phyloP scores from a whole-genome alignment of 176 grass and related monocot genomes.

The Triticum monococcum region DNA sequence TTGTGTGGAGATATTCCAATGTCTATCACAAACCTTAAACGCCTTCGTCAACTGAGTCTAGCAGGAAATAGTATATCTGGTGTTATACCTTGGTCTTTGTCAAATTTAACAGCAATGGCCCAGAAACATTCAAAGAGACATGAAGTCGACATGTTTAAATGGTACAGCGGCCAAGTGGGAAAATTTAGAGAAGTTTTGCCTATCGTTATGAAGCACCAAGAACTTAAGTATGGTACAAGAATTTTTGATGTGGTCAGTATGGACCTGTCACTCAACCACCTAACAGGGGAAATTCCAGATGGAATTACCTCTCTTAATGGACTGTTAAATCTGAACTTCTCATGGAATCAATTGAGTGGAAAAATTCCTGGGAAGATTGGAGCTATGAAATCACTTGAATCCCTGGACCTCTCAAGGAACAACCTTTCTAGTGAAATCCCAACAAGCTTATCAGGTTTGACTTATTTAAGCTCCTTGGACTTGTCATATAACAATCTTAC shows the following conservation, averaged over 20 bases:
- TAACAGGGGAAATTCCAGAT: background rate
- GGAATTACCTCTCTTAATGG: background rate
- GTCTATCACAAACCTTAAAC: background rate
- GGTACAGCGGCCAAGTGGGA: accelerated
- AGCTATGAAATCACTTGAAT: constrained; percentile 31
- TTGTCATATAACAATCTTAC: constrained; percentile 42
- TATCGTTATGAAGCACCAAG: background rate
- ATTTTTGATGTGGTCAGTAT: background rate
- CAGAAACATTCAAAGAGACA: background rate
- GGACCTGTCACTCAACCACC: background rate
- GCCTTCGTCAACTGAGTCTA: constrained; percentile 8
- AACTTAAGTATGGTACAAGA: background rate
- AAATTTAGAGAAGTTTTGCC: background rate
- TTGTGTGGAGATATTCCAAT: constrained; percentile 23
- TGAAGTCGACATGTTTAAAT: background rate
- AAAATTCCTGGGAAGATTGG: background rate
- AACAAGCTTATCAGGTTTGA: background rate
- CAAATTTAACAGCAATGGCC: constrained; percentile 29
- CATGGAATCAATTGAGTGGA: background rate
- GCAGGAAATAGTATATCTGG: constrained; percentile 38
- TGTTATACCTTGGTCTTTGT: background rate
- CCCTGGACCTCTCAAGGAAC: constrained; percentile 41
- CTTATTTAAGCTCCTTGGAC: constrained; percentile 26
- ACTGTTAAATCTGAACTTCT: background rate
- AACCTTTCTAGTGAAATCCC: constrained; percentile 33